Percentiles rank a stretch among this genome's conserved stretches.
Conservation (phyloP, 179 eudicot species). For the Vitellaria paradoxa region DNA sequence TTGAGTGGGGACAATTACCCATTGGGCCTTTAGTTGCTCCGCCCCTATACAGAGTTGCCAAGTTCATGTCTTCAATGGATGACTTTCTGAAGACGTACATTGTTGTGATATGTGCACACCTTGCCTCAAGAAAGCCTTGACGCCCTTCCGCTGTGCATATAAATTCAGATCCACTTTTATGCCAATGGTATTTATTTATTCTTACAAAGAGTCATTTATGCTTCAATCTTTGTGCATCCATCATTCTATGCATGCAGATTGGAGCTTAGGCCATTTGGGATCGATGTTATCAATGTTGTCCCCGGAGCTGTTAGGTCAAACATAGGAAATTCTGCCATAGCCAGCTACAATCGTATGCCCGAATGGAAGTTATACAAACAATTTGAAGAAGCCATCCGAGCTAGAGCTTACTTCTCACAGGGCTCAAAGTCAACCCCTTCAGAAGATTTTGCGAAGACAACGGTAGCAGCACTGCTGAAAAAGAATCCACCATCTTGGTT, state of each 20-base stretch:
- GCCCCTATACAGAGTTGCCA: too few relatives aligned
- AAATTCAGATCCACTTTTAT: too few relatives aligned
- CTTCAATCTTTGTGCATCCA: too few relatives aligned
- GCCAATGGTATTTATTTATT: too few relatives aligned
- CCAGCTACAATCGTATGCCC: conserved; percentile 48
- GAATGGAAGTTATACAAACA: conserved; percentile 85
- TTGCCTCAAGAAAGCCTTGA: too few relatives aligned
- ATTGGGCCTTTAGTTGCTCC: too few relatives aligned
- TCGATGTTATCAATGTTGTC: conserved; percentile 64
- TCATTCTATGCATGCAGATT: conserved; percentile 37
- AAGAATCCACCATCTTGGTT: conserved; percentile 75
- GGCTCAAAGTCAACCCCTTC: conserved; percentile 62
- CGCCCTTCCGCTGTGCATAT: too few relatives aligned
- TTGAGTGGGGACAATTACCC: too few relatives aligned
- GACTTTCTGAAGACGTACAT: too few relatives aligned
- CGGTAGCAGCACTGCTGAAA: conserved; percentile 57
- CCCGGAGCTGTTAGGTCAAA: conserved; percentile 83
- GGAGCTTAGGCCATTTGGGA: conserved; percentile 74
- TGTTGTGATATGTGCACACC: too few relatives aligned
- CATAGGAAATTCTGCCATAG: conserved; percentile 53
- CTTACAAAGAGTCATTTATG: too few relatives aligned
- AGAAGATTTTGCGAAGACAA: conserved; percentile 76
- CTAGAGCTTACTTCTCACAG: conserved; percentile 58
- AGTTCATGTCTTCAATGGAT: too few relatives aligned
- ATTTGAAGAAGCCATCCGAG: conserved; percentile 56